Percentiles rank a stretch among this genome's conserved stretches.
Conservation (phyloP, 345 rosid genomes). For the Syzygium oleosum region DNA sequence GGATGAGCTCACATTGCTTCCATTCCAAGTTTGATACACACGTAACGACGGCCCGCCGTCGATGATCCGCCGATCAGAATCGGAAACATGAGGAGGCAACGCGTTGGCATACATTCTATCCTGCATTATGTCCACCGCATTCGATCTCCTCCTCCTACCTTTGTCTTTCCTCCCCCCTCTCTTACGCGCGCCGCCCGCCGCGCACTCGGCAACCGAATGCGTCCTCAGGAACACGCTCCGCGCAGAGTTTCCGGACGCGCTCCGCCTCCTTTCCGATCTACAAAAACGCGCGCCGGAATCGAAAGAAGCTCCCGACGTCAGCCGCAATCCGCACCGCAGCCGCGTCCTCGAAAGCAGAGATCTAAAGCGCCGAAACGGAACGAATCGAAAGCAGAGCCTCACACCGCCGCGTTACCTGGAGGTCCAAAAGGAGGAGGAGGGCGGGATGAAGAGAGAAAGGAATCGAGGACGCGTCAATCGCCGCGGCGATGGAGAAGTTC, state of each 20-base stretch:
- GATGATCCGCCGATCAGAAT: constrained; percentile 26
- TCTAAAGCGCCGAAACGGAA: neutral
- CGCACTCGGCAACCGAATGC: neutral
- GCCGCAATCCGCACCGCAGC: neutral
- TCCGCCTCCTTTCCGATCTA: neutral
- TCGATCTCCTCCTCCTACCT: neutral
- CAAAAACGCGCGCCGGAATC: neutral
- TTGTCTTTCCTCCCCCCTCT: neutral
- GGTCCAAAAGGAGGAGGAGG: neutral
- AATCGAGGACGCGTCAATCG: neutral
- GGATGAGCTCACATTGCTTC: constrained; percentile 38
- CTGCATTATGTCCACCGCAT: constrained; percentile 4
- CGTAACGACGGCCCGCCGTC: constrained; percentile 19
- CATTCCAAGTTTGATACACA: constrained; percentile 62
- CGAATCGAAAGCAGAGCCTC: neutral
- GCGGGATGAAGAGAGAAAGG: neutral
- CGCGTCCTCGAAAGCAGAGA: neutral
- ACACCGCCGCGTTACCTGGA: neutral
- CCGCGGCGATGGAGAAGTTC: neutral
- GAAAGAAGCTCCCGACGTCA: neutral
- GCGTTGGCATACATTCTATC: constrained; percentile 12
- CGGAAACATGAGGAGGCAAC: constrained; percentile 28
- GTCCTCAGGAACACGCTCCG: neutral
- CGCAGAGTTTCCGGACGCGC: neutral
- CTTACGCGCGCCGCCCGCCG: neutral